These are phyloP conservation scores for Helianthus annuus DNA, from an alignment of 129 eudicot genomes.

Conservation along the genomic window DNA sequence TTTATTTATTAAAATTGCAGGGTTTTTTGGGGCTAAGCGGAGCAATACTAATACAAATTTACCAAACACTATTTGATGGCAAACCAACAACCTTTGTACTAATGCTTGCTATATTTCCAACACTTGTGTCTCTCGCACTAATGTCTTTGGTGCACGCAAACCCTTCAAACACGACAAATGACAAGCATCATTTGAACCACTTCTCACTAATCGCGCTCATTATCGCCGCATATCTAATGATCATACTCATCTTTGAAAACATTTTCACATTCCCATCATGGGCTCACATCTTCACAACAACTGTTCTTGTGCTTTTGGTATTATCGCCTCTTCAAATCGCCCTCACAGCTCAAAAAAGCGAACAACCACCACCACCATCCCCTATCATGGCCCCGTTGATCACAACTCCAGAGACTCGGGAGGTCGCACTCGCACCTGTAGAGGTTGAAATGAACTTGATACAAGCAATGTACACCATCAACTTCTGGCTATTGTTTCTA, in stretches of 20 bases:
- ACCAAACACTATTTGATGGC: slow-evolving; percentile 49
- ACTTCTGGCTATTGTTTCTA: slow-evolving; percentile 76
- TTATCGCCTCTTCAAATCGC: slow-evolving; percentile 60
- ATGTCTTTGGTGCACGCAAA: slow-evolving; percentile 61
- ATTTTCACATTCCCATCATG: slow-evolving; percentile 46
- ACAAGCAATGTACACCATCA: slow-evolving; percentile 58
- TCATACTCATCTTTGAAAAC: slow-evolving; percentile 57
- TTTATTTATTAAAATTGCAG: slow-evolving; percentile 33
- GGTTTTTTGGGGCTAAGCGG: slow-evolving; percentile 90
- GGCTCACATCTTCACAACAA: slow-evolving; percentile 40
- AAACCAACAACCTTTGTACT: slow-evolving; percentile 58
- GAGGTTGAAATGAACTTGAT: slow-evolving; percentile 46
- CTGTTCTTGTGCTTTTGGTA: slow-evolving; percentile 47
- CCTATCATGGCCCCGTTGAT: slow-evolving; percentile 37
- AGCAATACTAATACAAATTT: slow-evolving; percentile 74
- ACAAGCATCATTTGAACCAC: slow-evolving; percentile 47
- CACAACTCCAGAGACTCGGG: slow-evolving; percentile 1
- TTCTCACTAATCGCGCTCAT: slow-evolving; percentile 53
- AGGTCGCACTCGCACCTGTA: neutral
- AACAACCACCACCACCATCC: neutral
- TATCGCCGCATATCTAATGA: slow-evolving; percentile 58
- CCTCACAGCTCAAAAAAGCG: slow-evolving; percentile 44
- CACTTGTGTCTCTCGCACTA: slow-evolving; percentile 47
- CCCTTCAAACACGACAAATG: slow-evolving; percentile 34
- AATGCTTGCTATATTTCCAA: slow-evolving; percentile 70